Base-by-base conservation (phyloP, 345 rosid species). In the Camelina neglecta region DNA sequence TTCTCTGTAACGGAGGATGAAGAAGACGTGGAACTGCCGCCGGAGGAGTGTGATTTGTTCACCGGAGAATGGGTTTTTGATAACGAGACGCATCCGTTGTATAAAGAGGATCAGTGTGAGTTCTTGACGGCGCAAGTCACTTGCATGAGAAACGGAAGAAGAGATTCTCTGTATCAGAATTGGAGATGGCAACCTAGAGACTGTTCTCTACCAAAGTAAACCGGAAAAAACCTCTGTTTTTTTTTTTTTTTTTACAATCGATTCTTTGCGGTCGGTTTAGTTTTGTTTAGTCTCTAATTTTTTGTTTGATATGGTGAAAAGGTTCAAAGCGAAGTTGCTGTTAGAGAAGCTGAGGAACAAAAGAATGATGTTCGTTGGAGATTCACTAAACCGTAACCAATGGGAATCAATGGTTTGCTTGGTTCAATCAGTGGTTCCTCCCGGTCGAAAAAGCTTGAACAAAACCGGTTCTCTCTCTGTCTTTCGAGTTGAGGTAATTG, bases 331-430 rank as follows among this genome's bases (percentile, higher is more conserved):
- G 55, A 89, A 83, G 65, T 75, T 86, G 75, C 69, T 95, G 61
- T 76, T 95, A 31, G 86, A 89, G 78, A 95, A 88, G 80, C 87
- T 92, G 20, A 88, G 91, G 81, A 92, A 94, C 83, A 94, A 90
- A 84, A 89, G 98, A 75, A 85, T 94, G 3, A 90, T 94, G 98
- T 94, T 89, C 59, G 93, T 94, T 57, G 98, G 99, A 50, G 99
- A 95, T 72, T 95, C 99, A 0, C 41, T 95, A 65, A 95, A 95
- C 74, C 81, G 99, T 63, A 95, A 95, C 59, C 99, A 95, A 50
- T 95, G 99, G 99, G 99, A 92, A 81, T 95, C 99, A 18, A 95
- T 95, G 99, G 71, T 92, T 72, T 95, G 99, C 42, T 75, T 95
- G 85, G 94, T 84, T 83, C 92, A 95, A 82, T 90, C 99, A 35